phyloP scores from a whole-genome alignment of 140 eudicot genomes.

The Cichorium intybus region DNA sequence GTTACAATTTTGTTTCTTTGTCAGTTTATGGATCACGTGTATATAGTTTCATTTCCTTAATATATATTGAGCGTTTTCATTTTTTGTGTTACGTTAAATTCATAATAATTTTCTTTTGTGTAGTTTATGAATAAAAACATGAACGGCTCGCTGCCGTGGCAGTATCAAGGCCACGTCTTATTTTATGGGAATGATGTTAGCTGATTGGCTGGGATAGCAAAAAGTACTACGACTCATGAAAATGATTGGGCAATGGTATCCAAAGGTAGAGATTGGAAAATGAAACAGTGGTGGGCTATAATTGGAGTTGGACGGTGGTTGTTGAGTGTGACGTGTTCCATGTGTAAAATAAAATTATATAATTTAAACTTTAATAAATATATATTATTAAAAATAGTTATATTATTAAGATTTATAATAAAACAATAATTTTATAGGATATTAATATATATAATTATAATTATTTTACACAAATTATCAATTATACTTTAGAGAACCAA shows the following conservation, averaged over 20 bases:
- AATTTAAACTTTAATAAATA: no score
- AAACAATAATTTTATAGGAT: no score
- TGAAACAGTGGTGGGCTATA: constrained; percentile 1
- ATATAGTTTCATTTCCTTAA: background rate
- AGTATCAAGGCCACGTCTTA: background rate
- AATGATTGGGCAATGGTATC: constrained; percentile 22
- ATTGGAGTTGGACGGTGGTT: constrained; percentile 30
- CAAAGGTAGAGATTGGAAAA: constrained; percentile 7
- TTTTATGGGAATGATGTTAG: background rate
- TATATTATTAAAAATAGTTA: no score
- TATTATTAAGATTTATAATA: no score
- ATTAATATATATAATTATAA: no score
- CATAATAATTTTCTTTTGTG: no score
- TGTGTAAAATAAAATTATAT: no score
- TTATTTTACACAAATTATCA: no score
- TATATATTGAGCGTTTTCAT: no score
- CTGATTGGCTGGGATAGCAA: constrained; percentile 30
- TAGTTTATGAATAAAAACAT: no score
- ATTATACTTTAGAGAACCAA: no score
- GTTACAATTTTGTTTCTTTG: background rate
- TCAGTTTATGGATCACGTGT: background rate
- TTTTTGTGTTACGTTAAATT: no score
- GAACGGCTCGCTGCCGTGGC: constrained; percentile 14
- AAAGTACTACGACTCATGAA: background rate
- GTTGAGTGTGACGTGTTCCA: constrained; percentile 33